Conservation (phyloP, 768 basidiomycete genomes). For the Lactarius quietus region DNA sequence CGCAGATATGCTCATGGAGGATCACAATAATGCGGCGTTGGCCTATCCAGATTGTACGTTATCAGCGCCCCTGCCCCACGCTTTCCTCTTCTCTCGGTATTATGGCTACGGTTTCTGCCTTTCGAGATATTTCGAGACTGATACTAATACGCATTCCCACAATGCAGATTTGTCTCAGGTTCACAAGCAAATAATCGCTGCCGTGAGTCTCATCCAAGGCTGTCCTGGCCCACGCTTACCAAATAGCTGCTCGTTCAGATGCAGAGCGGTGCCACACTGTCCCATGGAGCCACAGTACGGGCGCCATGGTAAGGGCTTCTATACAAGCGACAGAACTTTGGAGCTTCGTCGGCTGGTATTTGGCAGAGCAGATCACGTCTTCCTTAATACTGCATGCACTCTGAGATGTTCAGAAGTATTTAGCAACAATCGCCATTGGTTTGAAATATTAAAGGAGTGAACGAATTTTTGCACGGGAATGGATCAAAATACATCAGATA, state of each 20-base stretch:
- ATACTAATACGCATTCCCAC: neutral
- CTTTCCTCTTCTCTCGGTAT: neutral
- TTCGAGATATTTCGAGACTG: neutral
- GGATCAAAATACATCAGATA: conserved; percentile 20
- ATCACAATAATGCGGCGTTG: conserved; percentile 94
- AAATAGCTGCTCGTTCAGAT: conserved; percentile 10
- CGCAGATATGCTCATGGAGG: conserved; percentile 95
- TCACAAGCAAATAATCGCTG: conserved; percentile 25
- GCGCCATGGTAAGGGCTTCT: conserved; percentile 21
- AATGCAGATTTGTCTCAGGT: conserved; percentile 24
- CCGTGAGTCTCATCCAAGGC: conserved; percentile 10
- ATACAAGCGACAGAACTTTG: neutral
- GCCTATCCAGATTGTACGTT: conserved; percentile 84
- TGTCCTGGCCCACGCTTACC: neutral
- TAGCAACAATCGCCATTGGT: conserved; percentile 9
- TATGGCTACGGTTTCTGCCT: neutral
- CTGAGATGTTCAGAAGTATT: neutral
- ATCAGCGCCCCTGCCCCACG: neutral
- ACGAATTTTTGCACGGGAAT: conserved; percentile 13
- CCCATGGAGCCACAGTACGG: conserved; percentile 17
- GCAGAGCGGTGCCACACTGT: conserved; percentile 18
- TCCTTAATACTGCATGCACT: neutral
- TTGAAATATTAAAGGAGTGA: conserved; percentile 10
- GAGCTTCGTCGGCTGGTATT: neutral
- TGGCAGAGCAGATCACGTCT: neutral